Conservation (phyloP, 2,329 filamentous ascomycete species). For the Phoma sp. region DNA sequence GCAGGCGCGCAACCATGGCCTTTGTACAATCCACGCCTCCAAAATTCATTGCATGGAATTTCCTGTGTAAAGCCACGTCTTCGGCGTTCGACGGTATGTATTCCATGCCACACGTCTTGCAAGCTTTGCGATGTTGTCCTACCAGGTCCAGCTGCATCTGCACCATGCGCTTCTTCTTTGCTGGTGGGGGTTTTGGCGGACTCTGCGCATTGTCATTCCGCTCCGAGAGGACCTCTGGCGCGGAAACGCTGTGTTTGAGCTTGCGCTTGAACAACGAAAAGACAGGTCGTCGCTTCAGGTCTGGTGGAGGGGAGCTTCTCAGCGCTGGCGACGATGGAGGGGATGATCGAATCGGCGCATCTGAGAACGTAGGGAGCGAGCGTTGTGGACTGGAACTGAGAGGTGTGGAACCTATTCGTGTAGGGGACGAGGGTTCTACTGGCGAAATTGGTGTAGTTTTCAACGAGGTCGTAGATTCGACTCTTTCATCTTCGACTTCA, state of each 20-base stretch:
- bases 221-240: slow-evolving; percentile 33
- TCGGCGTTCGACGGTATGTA: slow-evolving; percentile 68
- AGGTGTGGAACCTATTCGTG: slow-evolving; percentile 19
- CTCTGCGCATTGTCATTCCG: slow-evolving; percentile 44
- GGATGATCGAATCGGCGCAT: slow-evolving; percentile 44
- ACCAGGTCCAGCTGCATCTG: slow-evolving; percentile 69
- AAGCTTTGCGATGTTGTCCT: slow-evolving; percentile 62
- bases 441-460: not conserved
- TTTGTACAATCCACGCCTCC: slow-evolving; percentile 68
- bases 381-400: slow-evolving; percentile 43
- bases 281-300: slow-evolving; percentile 52
- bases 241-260: slow-evolving; percentile 16
- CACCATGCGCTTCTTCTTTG: slow-evolving; percentile 51
- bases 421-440: slow-evolving; percentile 1
- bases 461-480: slow-evolving; percentile 20
- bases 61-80: slow-evolving; percentile 67
- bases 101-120: slow-evolving; percentile 69
- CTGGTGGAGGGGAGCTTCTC: slow-evolving; percentile 32
- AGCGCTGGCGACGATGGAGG: slow-evolving; percentile 42
- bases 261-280: slow-evolving; percentile 55
- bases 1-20: slow-evolving; percentile 60
- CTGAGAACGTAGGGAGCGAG: slow-evolving; percentile 48
- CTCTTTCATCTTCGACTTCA: slow-evolving; percentile 31
- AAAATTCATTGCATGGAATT: slow-evolving; percentile 67
- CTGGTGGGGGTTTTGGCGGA: slow-evolving; percentile 34